Evolutionary conservation across 139 green algal genomes (phyloP), one percentile per base, ranked within the genome.

Genomic region (Ettlia oleoabundans): DNA sequence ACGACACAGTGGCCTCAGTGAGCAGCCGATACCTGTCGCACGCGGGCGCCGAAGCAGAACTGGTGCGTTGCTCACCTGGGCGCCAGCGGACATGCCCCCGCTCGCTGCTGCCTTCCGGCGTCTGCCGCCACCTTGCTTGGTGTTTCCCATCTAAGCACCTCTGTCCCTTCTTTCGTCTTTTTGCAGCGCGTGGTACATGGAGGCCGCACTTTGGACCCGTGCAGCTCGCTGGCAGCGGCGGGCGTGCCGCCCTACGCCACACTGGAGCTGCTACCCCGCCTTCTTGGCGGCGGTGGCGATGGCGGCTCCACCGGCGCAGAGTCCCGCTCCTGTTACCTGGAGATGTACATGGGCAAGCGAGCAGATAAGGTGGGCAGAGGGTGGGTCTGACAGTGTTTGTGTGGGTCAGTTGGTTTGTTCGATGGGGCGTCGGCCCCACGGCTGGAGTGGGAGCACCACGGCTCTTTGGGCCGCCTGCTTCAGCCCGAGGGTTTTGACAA

Each of bases 281-380:
- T 95, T 65, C 82, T 53, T 2, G 94, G 94, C 53, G 93, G 92
- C 22, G 94, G 94, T 68, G 95, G 94, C 41, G 95, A 98, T 89
- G 95, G 95, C 24, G 95, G 95, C 35, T 94, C 93, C 7, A 98
- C 95, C 0, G 94, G 95, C 0, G 94, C 95, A 26, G 95, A 98
- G 88, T 95, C 89, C 7, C 84, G 95, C 4, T 91, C 86, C 22
- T 92, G 88, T 68, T 98, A 95, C 82, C 83, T 98, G 67, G 94
- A 97, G 86, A 98, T 98, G 95, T 98, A 98, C 76, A 65, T 85
- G 40, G 80, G 81, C 0, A 93, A 93, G 66, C 96, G 96, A 64
- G 74, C 82, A 10, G 93, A 92, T 43, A 96, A 97, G 87, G 91
- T 93, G 52, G 4, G 41, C 2, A 18, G n/a, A n/a, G n/a, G n/a